These are phyloP conservation scores for Xylariaceae sp. DNA, from an alignment of 2,329 filamentous ascomycete genomes.

Conservation along the genomic window DNA sequence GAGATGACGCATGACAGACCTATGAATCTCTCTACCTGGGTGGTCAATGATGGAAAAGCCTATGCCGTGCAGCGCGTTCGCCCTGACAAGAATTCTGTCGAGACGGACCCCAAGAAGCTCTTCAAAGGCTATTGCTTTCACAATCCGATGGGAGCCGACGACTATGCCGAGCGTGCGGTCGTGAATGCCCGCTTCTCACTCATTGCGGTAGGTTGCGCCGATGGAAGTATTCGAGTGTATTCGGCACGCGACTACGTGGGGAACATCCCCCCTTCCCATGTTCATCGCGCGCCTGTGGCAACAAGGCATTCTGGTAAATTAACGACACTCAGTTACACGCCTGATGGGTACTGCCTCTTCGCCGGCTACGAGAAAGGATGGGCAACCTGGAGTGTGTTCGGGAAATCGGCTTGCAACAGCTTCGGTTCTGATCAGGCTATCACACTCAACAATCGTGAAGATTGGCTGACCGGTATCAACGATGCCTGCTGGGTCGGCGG, in stretches of 20 bases:
- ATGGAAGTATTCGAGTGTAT: slow-evolving; percentile 84
- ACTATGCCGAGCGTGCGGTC: slow-evolving; percentile 68
- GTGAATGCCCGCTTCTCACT: slow-evolving; percentile 96
- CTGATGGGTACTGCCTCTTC: slow-evolving; percentile 94
- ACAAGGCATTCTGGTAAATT: slow-evolving; percentile 65
- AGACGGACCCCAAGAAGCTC: slow-evolving; percentile 59
- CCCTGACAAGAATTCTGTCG: slow-evolving; percentile 35
- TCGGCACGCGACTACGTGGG: slow-evolving; percentile 89
- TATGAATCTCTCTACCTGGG: slow-evolving; percentile 94
- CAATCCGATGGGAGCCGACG: slow-evolving; percentile 56
- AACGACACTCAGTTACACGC: slow-evolving; percentile 79
- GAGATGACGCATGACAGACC: slow-evolving; percentile 94
- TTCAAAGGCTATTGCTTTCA: slow-evolving; percentile 95
- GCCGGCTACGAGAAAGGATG: slow-evolving; percentile 90
- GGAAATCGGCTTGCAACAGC: slow-evolving; percentile 81
- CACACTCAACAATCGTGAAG: slow-evolving; percentile 67
- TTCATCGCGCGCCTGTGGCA: slow-evolving; percentile 68
- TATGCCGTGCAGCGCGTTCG: slow-evolving; percentile 82
- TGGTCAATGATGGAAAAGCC: slow-evolving; percentile 80
- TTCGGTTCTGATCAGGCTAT: slow-evolving; percentile 69
- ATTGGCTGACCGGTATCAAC: slow-evolving; percentile 77
- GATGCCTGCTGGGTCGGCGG: slow-evolving; percentile 84
- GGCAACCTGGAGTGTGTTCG: slow-evolving; percentile 97
- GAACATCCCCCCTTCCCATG: slow-evolving; percentile 85
- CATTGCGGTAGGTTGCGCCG: slow-evolving; percentile 78